Evolutionary conservation across 2,329 filamentous ascomycete species (phyloP).

Genomic region (Penicillium italicum): DNA sequence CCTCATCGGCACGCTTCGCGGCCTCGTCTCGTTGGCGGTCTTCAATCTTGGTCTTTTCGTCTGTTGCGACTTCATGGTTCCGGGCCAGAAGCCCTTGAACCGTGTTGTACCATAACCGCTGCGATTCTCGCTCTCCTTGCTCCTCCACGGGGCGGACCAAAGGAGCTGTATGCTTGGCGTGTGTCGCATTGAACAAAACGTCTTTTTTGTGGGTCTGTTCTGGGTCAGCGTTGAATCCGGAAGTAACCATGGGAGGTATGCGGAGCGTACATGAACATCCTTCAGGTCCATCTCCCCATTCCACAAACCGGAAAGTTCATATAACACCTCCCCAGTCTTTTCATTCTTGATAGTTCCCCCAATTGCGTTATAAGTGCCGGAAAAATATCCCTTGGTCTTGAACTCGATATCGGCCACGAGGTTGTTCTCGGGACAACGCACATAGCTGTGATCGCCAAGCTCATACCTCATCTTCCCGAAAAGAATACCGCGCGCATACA

Average conservation of each 20-base stretch:
- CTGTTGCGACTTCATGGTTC: conserved; percentile 85
- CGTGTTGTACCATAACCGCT: conserved; percentile 79
- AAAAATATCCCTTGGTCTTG: conserved; percentile 97
- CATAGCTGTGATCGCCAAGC: conserved; percentile 90
- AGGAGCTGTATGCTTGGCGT: conserved; percentile 72
- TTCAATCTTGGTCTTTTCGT: conserved; percentile 95
- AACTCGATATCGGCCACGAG: conserved; percentile 91
- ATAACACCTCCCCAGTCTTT: conserved; percentile 80
- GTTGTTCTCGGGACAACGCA: conserved; percentile 83
- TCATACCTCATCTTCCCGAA: conserved; percentile 99
- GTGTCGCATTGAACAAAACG: conserved; percentile 80
- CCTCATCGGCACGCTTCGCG: conserved; percentile 70
- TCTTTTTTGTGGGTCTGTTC: conserved; percentile 80
- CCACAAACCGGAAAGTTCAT: conserved; percentile 89
- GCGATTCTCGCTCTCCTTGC: conserved; percentile 86
- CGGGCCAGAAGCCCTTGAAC: conserved; percentile 75
- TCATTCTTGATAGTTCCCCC: conserved; percentile 87
- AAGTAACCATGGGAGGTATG: not conserved
- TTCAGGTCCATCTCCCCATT: conserved; percentile 93
- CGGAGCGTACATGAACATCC: conserved; percentile 57
- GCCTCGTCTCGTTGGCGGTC: conserved; percentile 89
- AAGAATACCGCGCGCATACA: conserved; percentile 95
- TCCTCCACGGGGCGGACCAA: conserved; percentile 73
- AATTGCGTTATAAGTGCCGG: conserved; percentile 94
- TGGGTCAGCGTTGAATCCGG: conserved; percentile 8